phyloP scores from a whole-genome alignment of 371 early-diverging fungal species.

The Cokeromyces recurvatus region DNA sequence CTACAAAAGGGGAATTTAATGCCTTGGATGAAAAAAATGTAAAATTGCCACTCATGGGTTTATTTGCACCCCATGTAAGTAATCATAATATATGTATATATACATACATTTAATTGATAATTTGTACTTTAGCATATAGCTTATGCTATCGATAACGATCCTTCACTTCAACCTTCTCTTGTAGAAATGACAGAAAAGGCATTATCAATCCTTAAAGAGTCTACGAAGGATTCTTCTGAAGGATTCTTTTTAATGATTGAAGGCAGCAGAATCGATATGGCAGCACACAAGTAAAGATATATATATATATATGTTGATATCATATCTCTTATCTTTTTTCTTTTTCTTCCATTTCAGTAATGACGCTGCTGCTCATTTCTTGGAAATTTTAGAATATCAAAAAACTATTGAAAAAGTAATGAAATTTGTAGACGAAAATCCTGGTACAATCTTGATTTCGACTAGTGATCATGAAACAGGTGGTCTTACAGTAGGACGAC shows the following conservation, averaged over 20 bases:
- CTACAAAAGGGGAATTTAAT: slow-evolving; percentile 61
- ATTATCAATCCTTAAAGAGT: slow-evolving; percentile 46
- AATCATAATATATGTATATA: no score
- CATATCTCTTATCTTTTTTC: no score
- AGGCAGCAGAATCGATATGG: slow-evolving; percentile 89
- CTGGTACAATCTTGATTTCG: slow-evolving; percentile 81
- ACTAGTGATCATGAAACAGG: slow-evolving; percentile 95
- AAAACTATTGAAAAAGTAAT: slow-evolving; percentile 66
- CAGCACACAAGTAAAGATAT: slow-evolving; percentile 60
- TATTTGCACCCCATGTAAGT: slow-evolving; percentile 55
- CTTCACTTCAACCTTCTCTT: slow-evolving; percentile 60
- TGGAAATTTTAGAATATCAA: slow-evolving; percentile 88
- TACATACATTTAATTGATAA: no score
- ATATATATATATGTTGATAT: no score
- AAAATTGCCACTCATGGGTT: slow-evolving; percentile 70
- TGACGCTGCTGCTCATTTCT: slow-evolving; percentile 85
- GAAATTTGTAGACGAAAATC: slow-evolving; percentile 66
- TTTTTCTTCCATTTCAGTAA: slow-evolving; percentile 71
- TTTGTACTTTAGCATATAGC: slow-evolving; percentile 75
- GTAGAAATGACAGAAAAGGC: slow-evolving; percentile 73
- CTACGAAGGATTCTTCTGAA: slow-evolving; percentile 10
- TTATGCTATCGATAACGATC: slow-evolving; percentile 77
- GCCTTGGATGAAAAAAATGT: slow-evolving; percentile 13
- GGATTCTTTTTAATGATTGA: slow-evolving; percentile 97
- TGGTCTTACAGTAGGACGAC: slow-evolving; percentile 78